Evolutionary conservation across 345 rosid species (phyloP), one percentile per base, ranked within the genome.

Genomic region (Arabis hirsuta): DNA sequence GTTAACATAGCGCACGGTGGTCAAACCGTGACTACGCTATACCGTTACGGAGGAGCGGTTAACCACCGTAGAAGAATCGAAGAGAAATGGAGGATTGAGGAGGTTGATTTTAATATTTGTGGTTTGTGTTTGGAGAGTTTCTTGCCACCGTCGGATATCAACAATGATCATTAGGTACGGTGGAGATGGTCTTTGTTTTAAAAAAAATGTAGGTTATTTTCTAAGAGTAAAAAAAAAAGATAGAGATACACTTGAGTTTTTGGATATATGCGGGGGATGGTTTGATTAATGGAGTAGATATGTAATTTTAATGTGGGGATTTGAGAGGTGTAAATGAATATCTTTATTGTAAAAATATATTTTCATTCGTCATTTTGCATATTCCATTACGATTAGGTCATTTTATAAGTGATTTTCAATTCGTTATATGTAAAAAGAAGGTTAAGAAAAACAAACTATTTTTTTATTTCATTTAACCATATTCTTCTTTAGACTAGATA

Each of bases 81-180:
- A 52, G 98, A 94, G 81, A 81, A 80, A 9, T 94, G 98, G 97
- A 74, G 76, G 71, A 94, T 94, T n/a, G 98, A 94, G 39, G 97
- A 91, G 65, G 92, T 89, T 13, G 98, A 86, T 73, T 94, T 91
- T 72, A 94, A 94, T 45, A 85, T 94, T 4, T 76, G 85, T 70
- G 97, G 97, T 13, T 69, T 91, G 82, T 85, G 86, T 8, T 74
- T 50, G 75, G 97, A 95, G 60, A 82, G 82, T 57, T 95, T 95
- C 62, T 76, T 95, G 60, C 96, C 99, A 68, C 98, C 99, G 20
- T 82, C 92, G 62, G 96, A 95, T 76, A 80, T 91, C 11, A 85
- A 80, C 64, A 87, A 66, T 86, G 78, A 52, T 86, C 78, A 56
- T 78, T 82, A 64, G 80, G 22, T 51, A 56, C 59, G 73, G 81